A percentile compares a stretch with the other conserved stretches of the same genome.
Conservation (phyloP, 208 protist genomes). For the Leishmania tropica region DNA sequence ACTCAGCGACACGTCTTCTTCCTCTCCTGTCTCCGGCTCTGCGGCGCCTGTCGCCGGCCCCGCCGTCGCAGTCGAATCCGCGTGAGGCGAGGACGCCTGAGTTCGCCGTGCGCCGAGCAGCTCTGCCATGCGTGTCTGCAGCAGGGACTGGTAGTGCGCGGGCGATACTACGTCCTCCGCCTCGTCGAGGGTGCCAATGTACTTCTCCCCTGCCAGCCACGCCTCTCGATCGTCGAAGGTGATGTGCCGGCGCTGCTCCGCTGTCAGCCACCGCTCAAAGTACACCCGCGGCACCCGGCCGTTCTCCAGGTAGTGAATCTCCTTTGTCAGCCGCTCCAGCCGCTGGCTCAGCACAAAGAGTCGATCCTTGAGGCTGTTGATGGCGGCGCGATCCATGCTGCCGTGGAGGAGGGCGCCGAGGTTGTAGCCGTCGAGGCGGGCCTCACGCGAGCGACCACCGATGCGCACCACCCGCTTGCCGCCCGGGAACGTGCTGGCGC, state of each 20-base stretch:
- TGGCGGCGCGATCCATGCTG: slow-evolving; percentile 55
- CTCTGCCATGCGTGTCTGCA: slow-evolving; percentile 47
- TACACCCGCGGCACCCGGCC: slow-evolving; percentile 78
- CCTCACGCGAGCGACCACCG: slow-evolving; percentile 80
- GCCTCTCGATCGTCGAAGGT: slow-evolving; percentile 83
- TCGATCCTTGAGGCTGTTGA: slow-evolving; percentile 83
- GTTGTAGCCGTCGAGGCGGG: slow-evolving; percentile 78
- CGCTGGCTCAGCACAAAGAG: slow-evolving; percentile 76
- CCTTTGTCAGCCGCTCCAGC: slow-evolving; percentile 77
- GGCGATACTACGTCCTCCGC: slow-evolving; percentile 13
- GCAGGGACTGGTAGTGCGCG: slow-evolving; percentile 46
- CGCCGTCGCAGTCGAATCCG: neutral
- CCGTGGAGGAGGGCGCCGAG: slow-evolving; percentile 63
- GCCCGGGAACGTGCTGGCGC: slow-evolving; percentile 62
- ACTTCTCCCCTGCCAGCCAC: slow-evolving; percentile 77
- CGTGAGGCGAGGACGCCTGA: neutral
- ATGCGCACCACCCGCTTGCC: slow-evolving; percentile 87
- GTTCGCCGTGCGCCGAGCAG: slow-evolving; percentile 23
- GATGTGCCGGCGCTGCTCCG: slow-evolving; percentile 73
- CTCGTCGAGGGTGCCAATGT: slow-evolving; percentile 40
- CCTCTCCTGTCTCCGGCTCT: slow-evolving; percentile 16
- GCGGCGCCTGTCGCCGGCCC: neutral
- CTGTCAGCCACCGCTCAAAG: slow-evolving; percentile 89
- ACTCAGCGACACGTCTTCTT: slow-evolving; percentile 76
- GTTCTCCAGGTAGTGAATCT: slow-evolving; percentile 84